Conservation (phyloP, 257 asterid species). For the Fraxinus americana region DNA sequence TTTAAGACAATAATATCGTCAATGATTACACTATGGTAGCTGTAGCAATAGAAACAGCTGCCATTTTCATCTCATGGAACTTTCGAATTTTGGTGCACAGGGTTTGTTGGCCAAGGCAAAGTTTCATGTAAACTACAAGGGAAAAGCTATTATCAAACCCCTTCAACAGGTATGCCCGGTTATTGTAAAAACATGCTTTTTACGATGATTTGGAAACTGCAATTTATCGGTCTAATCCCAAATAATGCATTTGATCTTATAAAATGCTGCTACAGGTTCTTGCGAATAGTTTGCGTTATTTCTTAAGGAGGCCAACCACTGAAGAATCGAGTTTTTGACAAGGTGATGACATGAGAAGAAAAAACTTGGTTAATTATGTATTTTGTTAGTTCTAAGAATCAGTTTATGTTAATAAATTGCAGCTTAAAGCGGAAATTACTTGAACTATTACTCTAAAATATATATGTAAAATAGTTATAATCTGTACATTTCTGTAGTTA, state of each 20-base stretch:
- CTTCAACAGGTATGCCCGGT: constrained; percentile 74
- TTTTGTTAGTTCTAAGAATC: background rate
- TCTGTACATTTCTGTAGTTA: background rate
- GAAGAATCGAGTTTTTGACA: constrained; percentile 86
- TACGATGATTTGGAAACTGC: background rate
- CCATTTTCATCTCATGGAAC: background rate
- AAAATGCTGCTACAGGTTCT: constrained; percentile 62
- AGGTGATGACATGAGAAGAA: background rate
- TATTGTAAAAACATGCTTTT: background rate
- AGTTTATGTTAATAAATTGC: background rate
- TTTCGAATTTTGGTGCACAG: constrained; percentile 34
- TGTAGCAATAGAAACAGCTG: background rate
- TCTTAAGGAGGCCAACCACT: constrained; percentile 79
- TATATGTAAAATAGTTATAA: background rate
- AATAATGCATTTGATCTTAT: background rate
- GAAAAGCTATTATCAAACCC: constrained; percentile 83
- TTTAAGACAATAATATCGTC: background rate
- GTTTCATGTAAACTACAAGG: constrained; percentile 88
- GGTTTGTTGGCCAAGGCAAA: constrained; percentile 96
- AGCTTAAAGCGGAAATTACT: background rate
- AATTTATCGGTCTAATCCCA: background rate
- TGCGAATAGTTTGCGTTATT: constrained; percentile 81
- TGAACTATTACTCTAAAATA: background rate
- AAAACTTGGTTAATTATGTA: background rate
- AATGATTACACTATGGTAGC: background rate